Conservation (phyloP, 352 stramenopile species). For the Globisporangium echinulatum region DNA sequence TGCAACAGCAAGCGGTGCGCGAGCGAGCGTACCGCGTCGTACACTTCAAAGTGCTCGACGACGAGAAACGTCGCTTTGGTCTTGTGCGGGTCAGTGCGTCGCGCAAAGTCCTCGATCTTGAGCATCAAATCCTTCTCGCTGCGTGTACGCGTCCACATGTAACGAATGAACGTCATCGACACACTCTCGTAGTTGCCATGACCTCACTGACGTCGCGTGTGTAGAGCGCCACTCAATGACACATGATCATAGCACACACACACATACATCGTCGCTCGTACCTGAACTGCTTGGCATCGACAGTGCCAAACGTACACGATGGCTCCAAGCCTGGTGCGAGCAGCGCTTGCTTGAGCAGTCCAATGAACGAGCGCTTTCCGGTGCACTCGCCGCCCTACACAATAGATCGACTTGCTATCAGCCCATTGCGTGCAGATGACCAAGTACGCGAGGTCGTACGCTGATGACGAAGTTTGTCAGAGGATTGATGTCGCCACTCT, state of each 20-base stretch:
- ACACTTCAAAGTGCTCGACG: conserved; percentile 62
- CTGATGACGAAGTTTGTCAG: conserved; percentile 66
- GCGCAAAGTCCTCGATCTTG: conserved; percentile 25
- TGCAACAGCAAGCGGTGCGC: too few relatives aligned
- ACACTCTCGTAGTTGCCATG: too few relatives aligned
- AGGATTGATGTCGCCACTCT: conserved; percentile 1
- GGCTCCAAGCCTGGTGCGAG: conserved; percentile 12
- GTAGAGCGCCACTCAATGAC: too few relatives aligned
- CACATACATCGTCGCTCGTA: too few relatives aligned
- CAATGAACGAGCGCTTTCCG: conserved; percentile 47
- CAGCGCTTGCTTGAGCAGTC: conserved; percentile 30
- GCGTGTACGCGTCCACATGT: conserved; percentile 16
- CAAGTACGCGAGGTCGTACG: conserved; percentile 14
- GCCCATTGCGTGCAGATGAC: too few relatives aligned
- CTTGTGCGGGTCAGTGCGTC: conserved; percentile 20
- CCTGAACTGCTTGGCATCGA: conserved; percentile 31
- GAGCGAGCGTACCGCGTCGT: background rate
- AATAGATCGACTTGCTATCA: too few relatives aligned
- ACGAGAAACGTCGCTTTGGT: conserved; percentile 27
- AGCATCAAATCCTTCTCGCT: conserved; percentile 40
- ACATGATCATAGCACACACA: too few relatives aligned
- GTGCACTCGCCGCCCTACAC: conserved; percentile 35
- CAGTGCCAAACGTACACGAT: conserved; percentile 20
- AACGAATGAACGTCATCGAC: too few relatives aligned
- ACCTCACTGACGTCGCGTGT: too few relatives aligned